Percentiles rank a stretch among this genome's conserved stretches.
phyloP scores from a whole-genome alignment of 345 rosid genomes.

The Eucalyptus globulus region DNA sequence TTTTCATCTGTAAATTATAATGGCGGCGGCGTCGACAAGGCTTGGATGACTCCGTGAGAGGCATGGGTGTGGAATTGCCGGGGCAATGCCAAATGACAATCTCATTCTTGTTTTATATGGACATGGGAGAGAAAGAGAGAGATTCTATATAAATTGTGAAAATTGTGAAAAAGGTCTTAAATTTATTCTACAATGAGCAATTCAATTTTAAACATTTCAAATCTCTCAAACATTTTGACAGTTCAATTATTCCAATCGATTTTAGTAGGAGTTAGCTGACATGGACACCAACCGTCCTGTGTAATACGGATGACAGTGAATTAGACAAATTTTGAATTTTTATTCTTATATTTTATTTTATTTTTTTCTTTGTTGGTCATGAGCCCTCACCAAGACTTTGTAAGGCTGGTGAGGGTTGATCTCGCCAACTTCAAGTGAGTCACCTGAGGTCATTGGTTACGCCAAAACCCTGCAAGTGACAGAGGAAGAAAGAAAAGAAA shows the following conservation, averaged over 20 bases:
- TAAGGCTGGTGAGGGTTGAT: not conserved
- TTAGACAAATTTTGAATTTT: not conserved
- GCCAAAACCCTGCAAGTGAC: rapidly evolving
- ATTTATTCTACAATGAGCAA: too few relatives aligned
- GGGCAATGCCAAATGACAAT: not conserved
- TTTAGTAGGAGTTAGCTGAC: not conserved
- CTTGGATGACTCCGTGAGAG: not conserved
- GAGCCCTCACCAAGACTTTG: not conserved
- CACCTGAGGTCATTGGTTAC: rapidly evolving
- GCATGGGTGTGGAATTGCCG: not conserved
- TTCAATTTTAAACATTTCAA: too few relatives aligned
- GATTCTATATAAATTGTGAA: not conserved
- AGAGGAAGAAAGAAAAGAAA: too few relatives aligned
- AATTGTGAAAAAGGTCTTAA: too few relatives aligned
- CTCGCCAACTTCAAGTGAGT: not conserved
- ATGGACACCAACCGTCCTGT: not conserved
- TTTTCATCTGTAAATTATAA: not conserved
- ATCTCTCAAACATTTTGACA: too few relatives aligned
- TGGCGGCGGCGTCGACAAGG: not conserved
- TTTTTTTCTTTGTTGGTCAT: not conserved
- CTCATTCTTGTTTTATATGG: not conserved
- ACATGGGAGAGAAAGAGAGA: not conserved
- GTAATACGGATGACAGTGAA: rapidly evolving
- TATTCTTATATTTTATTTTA: too few relatives aligned
- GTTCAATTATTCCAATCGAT: too few relatives aligned